Base-by-base conservation (phyloP, 2,329 filamentous ascomycete species). In the Canariomyces notabilis region DNA sequence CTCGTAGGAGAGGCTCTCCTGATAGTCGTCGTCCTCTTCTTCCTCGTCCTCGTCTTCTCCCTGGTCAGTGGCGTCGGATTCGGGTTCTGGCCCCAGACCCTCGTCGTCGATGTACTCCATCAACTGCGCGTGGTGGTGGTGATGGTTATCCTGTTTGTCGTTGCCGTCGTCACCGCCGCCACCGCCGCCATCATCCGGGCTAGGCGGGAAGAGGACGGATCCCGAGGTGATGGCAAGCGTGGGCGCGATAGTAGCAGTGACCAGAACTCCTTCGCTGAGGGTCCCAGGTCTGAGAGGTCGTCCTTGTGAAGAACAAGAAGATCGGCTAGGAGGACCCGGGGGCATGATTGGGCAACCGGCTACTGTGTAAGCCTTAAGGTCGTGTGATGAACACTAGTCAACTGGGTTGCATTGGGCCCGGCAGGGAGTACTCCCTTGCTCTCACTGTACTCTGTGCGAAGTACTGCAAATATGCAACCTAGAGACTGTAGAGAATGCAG, bases 61-160 rank as follows among this genome's bases (percentile, higher is more conserved):
- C 11, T 34, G 42, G 26, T 43, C 39, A 14, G 38, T 37, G 23
- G 40, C 37, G 20, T 37, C 32, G 6, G 20, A 12, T 11, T 46
- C 42, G 9, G 44, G 41, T 5, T 36, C 8, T n/a, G 16, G 19
- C 6, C n/a, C 35, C 15, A 44, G 34, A 20, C 43, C 38, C 16
- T 48, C 50, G 21, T 46, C 43, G 32, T 39, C 49, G 32, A 34
- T 22, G 41, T 49, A 36, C 29, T 21, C 40, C 42, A 46, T 55
- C 29, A 42, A 44, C 38, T 31, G 20, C 15, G 41, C 23, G 37
- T 16, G 23, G 15, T 6, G 41, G 2, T 41, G 35, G 29, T n/a
- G n/a, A n/a, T n/a, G n/a, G n/a, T n/a, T n/a, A n/a, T n/a, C n/a
- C n/a, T n/a, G n/a, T n/a, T n/a, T n/a, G n/a, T n/a, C n/a, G n/a